Conservation (phyloP, 176 grass and related monocot species). For the Oryza coarctata region DNA sequence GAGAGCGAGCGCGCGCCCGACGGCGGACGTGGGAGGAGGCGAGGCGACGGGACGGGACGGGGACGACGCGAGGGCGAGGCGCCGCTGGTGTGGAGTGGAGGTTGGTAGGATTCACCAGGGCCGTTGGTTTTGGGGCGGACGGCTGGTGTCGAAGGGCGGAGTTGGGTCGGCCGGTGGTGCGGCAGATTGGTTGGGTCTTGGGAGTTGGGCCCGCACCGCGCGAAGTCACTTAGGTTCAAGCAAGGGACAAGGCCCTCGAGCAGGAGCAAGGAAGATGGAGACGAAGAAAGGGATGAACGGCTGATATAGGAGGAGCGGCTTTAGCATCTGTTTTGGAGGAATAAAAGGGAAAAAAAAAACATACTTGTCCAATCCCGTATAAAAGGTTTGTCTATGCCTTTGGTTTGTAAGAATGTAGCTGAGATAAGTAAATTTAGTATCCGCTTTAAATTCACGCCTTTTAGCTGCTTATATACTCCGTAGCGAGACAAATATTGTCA, state of each 20-base stretch:
- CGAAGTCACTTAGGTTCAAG: neutral
- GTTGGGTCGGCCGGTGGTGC: neutral
- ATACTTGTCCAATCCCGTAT: too few species aligned
- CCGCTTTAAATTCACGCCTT: too few species aligned
- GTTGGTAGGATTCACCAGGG: slow-evolving; percentile 18
- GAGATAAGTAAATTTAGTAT: too few species aligned
- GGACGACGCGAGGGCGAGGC: neutral
- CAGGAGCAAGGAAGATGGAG: neutral
- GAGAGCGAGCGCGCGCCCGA: slow-evolving; percentile 2
- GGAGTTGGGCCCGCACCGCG: neutral
- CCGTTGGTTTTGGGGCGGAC: slow-evolving; percentile 43
- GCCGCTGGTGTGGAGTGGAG: neutral
- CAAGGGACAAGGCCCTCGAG: slow-evolving; percentile 31
- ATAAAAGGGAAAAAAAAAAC: too few species aligned
- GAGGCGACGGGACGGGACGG: neutral
- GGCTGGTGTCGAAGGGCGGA: slow-evolving; percentile 9
- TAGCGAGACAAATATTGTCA: too few species aligned
- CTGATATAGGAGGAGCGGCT: too few species aligned
- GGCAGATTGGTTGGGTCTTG: too few species aligned
- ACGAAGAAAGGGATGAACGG: slow-evolving; percentile 33
- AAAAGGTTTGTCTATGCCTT: too few species aligned
- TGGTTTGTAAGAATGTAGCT: too few species aligned
- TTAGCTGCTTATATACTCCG: too few species aligned
- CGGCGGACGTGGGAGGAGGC: neutral
- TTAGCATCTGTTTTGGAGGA: too few species aligned